These are phyloP conservation scores for Collybia nuda DNA, from an alignment of 768 basidiomycete genomes.

Conservation along the genomic window DNA sequence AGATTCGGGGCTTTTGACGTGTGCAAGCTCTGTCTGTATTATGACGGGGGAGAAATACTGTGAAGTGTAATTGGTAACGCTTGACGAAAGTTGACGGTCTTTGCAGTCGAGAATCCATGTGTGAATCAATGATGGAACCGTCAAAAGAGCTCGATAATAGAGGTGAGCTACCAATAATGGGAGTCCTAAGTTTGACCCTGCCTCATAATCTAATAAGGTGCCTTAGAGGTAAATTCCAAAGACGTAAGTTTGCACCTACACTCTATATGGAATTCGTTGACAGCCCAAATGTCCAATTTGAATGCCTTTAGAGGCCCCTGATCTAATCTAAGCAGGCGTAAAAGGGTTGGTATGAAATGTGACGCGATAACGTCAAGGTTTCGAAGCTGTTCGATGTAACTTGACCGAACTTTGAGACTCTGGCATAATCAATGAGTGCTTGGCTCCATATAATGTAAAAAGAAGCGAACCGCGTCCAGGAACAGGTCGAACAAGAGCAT, in stretches of 20 bases:
- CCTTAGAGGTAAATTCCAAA: background rate
- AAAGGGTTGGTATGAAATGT: slow-evolving; percentile 70
- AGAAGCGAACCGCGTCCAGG: slow-evolving; percentile 67
- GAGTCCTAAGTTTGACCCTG: slow-evolving; percentile 48
- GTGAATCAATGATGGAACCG: slow-evolving; percentile 83
- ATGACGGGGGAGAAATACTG: slow-evolving; percentile 88
- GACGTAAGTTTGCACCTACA: slow-evolving; percentile 40
- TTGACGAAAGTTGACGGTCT: slow-evolving; percentile 81
- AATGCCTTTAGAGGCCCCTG: slow-evolving; percentile 63
- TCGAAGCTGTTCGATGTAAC: slow-evolving; percentile 85
- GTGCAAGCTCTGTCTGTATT: slow-evolving; percentile 78
- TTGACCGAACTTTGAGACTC: slow-evolving; percentile 85
- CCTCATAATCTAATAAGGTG: slow-evolving; percentile 39
- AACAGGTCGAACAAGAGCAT: slow-evolving; percentile 89
- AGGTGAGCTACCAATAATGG: slow-evolving; percentile 81
- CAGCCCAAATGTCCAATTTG: slow-evolving; percentile 82
- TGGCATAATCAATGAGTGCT: slow-evolving; percentile 27
- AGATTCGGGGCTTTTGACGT: slow-evolving; percentile 56
- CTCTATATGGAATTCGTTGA: slow-evolving; percentile 81
- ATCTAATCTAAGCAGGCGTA: slow-evolving; percentile 67
- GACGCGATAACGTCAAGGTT: slow-evolving; percentile 61
- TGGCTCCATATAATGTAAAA: background rate
- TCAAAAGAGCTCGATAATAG: slow-evolving; percentile 83
- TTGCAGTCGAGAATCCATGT: slow-evolving; percentile 86
- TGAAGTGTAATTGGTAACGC: slow-evolving; percentile 77